Percentiles rank a stretch among this genome's conserved stretches.
Conservation (phyloP, 495 filamentous ascomycete species). For the Lentithecium fluviatile region DNA sequence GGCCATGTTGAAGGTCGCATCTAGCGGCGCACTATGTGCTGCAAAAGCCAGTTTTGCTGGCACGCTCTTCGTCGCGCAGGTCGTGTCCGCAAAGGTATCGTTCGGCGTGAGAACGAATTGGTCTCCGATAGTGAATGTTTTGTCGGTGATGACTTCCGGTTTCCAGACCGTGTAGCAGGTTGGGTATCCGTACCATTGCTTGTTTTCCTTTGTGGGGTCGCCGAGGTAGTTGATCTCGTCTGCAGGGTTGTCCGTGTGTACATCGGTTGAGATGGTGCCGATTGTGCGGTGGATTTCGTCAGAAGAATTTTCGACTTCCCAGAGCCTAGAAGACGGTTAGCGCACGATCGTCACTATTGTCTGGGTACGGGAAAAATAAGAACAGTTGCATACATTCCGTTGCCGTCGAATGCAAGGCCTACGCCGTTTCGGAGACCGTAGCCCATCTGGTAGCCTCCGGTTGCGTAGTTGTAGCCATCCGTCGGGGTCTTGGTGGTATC, state of each 20-base stretch:
- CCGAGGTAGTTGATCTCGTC: constrained; percentile 35
- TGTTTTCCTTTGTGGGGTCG: constrained; percentile 21
- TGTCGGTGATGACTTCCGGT: constrained; percentile 23
- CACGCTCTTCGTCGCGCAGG: constrained; percentile 6
- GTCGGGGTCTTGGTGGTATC: constrained; percentile 23
- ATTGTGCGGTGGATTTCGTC: constrained; percentile 30
- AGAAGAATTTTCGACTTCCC: constrained; percentile 31
- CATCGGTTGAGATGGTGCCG: constrained; percentile 6
- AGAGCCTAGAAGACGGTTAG: constrained; percentile 18
- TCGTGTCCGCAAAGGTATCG: constrained; percentile 23
- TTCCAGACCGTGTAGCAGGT: constrained; percentile 34
- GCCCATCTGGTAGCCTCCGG: constrained; percentile 27
- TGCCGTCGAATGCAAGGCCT: constrained; percentile 26
- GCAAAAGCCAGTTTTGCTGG: constrained; percentile 9
- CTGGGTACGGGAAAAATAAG: background rate
- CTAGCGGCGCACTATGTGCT: constrained; percentile 33
- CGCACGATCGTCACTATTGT: no score
- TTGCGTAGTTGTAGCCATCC: constrained; percentile 23
- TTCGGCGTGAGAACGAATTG: constrained; percentile 33
- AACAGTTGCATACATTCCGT: constrained; percentile 28
- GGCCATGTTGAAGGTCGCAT: constrained; percentile 28
- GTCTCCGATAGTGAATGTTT: constrained; percentile 19
- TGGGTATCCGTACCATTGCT: constrained; percentile 36
- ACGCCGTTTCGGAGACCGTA: constrained; percentile 34
- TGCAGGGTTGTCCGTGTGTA: constrained; percentile 34